Percentiles rank a stretch among this genome's conserved stretches.
Evolutionary conservation across 768 basidiomycete genomes (phyloP).

Genomic region (Naematelia encephala): DNA sequence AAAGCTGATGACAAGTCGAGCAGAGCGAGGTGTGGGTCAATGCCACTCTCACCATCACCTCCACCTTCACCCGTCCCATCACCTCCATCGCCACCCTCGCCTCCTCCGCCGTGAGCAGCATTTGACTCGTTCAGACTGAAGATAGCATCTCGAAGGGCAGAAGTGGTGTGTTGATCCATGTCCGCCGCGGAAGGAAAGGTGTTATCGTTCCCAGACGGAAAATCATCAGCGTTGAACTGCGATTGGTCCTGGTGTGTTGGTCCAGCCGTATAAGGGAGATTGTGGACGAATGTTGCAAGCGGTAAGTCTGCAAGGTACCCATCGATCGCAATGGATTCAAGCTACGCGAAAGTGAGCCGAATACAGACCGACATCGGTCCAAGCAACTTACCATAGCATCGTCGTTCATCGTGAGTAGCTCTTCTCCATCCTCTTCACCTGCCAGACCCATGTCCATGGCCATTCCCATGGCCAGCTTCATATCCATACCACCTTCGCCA

Average conservation of each 20-base stretch:
- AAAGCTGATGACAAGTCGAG: slow-evolving; percentile 26
- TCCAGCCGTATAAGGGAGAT: slow-evolving; percentile 32
- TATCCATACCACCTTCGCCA: slow-evolving; percentile 32
- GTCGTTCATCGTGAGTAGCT: slow-evolving; percentile 39
- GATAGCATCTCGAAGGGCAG: slow-evolving; percentile 45
- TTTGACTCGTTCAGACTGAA: slow-evolving; percentile 41
- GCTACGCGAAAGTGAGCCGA: slow-evolving; percentile 11
- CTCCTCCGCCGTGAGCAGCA: slow-evolving; percentile 4
- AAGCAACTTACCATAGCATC: slow-evolving; percentile 40
- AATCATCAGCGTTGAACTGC: slow-evolving; percentile 28
- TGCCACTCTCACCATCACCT: slow-evolving; percentile 13
- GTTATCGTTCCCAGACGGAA: slow-evolving; percentile 22
- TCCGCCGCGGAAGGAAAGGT: slow-evolving; percentile 31
- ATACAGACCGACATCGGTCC: background rate
- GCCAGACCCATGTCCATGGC: slow-evolving; percentile 43
- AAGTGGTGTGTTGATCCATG: slow-evolving; percentile 47
- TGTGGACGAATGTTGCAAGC: slow-evolving; percentile 38
- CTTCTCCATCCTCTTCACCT: slow-evolving; percentile 43
- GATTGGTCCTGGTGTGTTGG: slow-evolving; percentile 5
- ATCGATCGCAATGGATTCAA: slow-evolving; percentile 45
- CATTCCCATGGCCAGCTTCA: slow-evolving; percentile 45
- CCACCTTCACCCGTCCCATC: slow-evolving; percentile 21
- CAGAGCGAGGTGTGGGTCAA: slow-evolving; percentile 44
- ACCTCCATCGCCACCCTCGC: slow-evolving; percentile 8
- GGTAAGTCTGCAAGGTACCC: slow-evolving; percentile 47